Evolutionary conservation across 768 basidiomycete species (phyloP).

Genomic region (Agaricus subrufescens): DNA sequence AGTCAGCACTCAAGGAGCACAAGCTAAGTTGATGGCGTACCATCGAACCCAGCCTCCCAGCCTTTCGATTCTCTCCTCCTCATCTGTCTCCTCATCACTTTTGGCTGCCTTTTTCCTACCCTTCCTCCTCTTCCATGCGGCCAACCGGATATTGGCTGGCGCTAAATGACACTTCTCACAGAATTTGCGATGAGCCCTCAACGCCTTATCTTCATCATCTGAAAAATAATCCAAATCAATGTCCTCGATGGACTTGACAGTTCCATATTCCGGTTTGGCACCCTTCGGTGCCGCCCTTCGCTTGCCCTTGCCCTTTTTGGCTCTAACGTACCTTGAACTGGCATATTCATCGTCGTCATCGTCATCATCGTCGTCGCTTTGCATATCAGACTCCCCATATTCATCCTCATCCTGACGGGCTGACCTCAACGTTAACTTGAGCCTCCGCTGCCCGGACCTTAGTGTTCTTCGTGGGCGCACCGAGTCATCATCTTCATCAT

Average conservation of each 20-base stretch:
- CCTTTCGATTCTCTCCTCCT: constrained; percentile 44
- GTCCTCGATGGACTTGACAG: constrained; percentile 35
- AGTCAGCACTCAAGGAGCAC: neutral
- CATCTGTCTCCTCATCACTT: constrained; percentile 42
- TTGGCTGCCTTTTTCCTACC: constrained; percentile 37
- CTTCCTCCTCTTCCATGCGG: constrained; percentile 28
- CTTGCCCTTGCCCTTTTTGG: constrained; percentile 11
- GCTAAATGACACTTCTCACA: constrained; percentile 69
- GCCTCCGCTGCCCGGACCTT: constrained; percentile 2
- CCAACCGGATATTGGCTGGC: constrained; percentile 55
- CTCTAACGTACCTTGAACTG: constrained; percentile 9
- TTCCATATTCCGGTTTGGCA: constrained; percentile 38
- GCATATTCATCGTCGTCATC: constrained; percentile 2
- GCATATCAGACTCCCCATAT: constrained; percentile 4
- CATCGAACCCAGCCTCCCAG: constrained; percentile 86
- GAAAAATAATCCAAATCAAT: constrained; percentile 44
- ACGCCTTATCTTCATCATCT: constrained; percentile 50
- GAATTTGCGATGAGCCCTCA: constrained; percentile 54
- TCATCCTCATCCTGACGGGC: neutral
- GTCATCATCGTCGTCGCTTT: constrained; percentile 17
- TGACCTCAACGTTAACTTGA: constrained; percentile 1
- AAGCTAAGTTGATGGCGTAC: constrained; percentile 32
- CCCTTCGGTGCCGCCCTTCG: constrained; percentile 22
- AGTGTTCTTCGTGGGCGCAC: neutral
- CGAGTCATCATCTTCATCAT: constrained; percentile 1